Base-by-base conservation (phyloP, 208 protist genomes). In the Balamuthia mandrillaris region DNA sequence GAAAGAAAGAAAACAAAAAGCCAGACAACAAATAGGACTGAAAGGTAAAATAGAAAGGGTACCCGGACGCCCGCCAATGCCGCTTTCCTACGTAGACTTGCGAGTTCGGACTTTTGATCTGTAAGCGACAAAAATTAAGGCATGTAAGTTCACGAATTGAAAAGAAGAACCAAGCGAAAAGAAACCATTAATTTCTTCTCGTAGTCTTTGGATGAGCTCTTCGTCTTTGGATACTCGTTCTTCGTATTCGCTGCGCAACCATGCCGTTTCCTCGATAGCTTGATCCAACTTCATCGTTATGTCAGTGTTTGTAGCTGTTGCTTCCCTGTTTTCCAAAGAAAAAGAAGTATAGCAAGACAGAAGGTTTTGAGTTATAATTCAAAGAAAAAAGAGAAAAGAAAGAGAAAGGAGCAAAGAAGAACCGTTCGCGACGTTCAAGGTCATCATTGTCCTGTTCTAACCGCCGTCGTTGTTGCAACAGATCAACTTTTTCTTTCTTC, bases 391-490 rank as follows among this genome's bases (percentile, higher is more conserved):
- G 12, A 66, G 18, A 70, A 27, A n/a, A 3, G 18, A 12, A 68
- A 35, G 60, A 16, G 29, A 12, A 24, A 35, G 12, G 10, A 82
- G 37, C 42, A 75, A 35, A 41, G 24, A 65, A 49, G 0, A 51
- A 61, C 77, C 87, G 82, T 41, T 90, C 83, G 52, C 87, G 54
- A 41, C 87, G 72, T 27, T 83, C 63, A 14, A 90, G 45, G 37
- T 54, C 66, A 49, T 90, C 87, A 52, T 90, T 90, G 10, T 90
- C 87, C 21, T 90, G 87, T 54, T 90, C 87, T 33, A 90, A 39
- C 63, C 72, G 70, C 7, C 70, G 41, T 31, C 56, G 49, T 31
- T 56, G 49, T 2, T 58, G 21, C 31, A 44, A 12, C 9, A 79
- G 4, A 6, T 37, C 60, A 84, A 63, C 63, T 56, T n/a, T 49